Conservation (phyloP, 2,329 filamentous ascomycete genomes). For the Westerdykella sp. region DNA sequence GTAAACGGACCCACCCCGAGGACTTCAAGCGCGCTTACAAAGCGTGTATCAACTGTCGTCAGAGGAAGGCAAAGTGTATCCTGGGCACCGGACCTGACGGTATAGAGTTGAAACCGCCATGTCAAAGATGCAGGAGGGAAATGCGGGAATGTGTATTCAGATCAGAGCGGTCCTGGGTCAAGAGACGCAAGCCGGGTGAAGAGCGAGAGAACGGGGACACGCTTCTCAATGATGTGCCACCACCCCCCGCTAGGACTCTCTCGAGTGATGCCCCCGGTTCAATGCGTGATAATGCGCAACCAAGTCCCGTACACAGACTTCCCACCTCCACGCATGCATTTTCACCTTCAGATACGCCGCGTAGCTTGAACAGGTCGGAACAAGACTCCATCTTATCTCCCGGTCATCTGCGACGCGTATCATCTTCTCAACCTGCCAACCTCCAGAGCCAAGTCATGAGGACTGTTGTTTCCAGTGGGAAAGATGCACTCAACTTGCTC, state of each 20-base stretch:
- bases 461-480: constrained; percentile 49
- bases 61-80: constrained; percentile 50
- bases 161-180: constrained; percentile 33
- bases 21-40: constrained; percentile 51
- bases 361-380: constrained; percentile 17
- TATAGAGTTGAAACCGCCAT: constrained; percentile 40
- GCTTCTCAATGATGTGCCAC: neutral
- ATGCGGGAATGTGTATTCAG: constrained; percentile 46
- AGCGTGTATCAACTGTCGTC: constrained; percentile 48
- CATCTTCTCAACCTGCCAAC: constrained; percentile 27
- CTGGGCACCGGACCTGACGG: constrained; percentile 39
- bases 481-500: constrained; percentile 49
- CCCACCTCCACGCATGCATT: constrained; percentile 22
- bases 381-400: constrained; percentile 25
- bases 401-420: constrained; percentile 25
- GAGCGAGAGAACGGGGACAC: constrained; percentile 15
- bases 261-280: neutral
- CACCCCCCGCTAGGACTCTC: neutral
- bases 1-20: constrained; percentile 34
- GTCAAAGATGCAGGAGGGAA: constrained; percentile 46
- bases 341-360: constrained; percentile 23
- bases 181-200: constrained; percentile 13
- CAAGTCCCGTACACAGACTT: constrained; percentile 14
- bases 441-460: constrained; percentile 41
- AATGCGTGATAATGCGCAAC: constrained; percentile 4